Evolutionary conservation across 352 stramenopile species (phyloP), one percentile per base, ranked within the genome.

Genomic region (Globisporangium apiculatum): DNA sequence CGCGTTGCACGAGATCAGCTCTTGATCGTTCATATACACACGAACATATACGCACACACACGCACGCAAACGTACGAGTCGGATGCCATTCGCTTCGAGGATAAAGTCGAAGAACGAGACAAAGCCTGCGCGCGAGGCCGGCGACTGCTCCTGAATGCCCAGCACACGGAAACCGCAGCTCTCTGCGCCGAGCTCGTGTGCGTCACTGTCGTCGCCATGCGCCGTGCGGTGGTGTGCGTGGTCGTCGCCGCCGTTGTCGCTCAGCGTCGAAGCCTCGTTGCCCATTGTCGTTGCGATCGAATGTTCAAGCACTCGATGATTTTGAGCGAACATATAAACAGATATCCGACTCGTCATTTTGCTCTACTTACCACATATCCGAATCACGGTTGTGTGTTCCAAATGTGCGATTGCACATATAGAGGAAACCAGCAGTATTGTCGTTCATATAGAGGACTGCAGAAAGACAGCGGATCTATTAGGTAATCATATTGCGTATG

Each of bases 21-120:
- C 24, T 31, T 31, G 24, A 31, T 31, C 24, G 24, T 31, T 3
- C 24, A 31, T 31, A 31, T 31, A 31, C 24, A 31, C 24, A 31
- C 24, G 24, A 0, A 31, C 24, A 31, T 31, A 31, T 31, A 31
- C 24, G 24, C 24, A 31, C 24, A 31, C 24, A 31, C 24, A 31
- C 2, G 24, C 15, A 5, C 6, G 72, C 60, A 4, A 10, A 55
- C 62, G 51, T 66, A 91, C 66, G 73, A 89, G 61, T 75, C 78
- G 88, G 81, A 97, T 87, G 73, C 71, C 67, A 60, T 98, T 97
- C 51, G 86, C 92, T 35, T 92, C 92, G 17, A 99, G 81, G 59
- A 99, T 96, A 73, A 99, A 99, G 76, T 99, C 96, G 58, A 99
- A 97, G 71, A 99, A 99, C 60, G 79, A 95, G 40, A 99, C 95